Base-by-base conservation (phyloP, 345 rosid genomes). In the Erodium maritimum region DNA sequence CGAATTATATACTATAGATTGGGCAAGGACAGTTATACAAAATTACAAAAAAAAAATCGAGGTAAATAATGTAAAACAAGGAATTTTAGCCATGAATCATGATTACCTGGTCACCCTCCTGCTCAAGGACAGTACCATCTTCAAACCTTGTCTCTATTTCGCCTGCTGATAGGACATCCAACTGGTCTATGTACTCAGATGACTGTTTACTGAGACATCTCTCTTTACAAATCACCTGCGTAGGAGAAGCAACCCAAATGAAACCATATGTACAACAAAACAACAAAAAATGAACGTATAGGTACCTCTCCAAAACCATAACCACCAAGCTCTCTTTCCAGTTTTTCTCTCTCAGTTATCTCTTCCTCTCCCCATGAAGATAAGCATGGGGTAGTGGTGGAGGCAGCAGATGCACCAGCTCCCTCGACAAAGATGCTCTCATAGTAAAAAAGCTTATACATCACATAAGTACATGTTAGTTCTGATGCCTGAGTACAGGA, bases 331-430 rank as follows among this genome's bases (percentile, higher is more conserved):
- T 70, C 73, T 64, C 67, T 71, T 68, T 77, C 78, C 45, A 60
- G 69, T 59, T 73, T 77, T 59, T 77, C 81, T 71, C 81, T 73
- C 60, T 73, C 75, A 55, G 71, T 65, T 54, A 73, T 77, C 65
- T 73, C 81, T 62, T 73, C 81, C 61, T 73, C 81, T 5, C 81
- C 78, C 81, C 81, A 77, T 19, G 71, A 73, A 65, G 78, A 73
- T 61, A 73, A 62, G 66, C 63, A 68, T 4, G 78, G 69, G 34
- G 57, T 14, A 23, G n/a, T 42, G 18, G 71, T 14, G 46, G 75
- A 57, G 8, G 34, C 13, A 11, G 48, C 24, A 52, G 54, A 37
- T 62, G 67, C 33, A 45, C 37, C 57, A 55, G 73, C 48, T 60
- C 78, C 76, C 55, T 65, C 76, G 34, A 77, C 53, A 11, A 73